These are phyloP conservation scores for Ricinus communis DNA, from an alignment of 345 rosid species.

Conservation along the genomic window DNA sequence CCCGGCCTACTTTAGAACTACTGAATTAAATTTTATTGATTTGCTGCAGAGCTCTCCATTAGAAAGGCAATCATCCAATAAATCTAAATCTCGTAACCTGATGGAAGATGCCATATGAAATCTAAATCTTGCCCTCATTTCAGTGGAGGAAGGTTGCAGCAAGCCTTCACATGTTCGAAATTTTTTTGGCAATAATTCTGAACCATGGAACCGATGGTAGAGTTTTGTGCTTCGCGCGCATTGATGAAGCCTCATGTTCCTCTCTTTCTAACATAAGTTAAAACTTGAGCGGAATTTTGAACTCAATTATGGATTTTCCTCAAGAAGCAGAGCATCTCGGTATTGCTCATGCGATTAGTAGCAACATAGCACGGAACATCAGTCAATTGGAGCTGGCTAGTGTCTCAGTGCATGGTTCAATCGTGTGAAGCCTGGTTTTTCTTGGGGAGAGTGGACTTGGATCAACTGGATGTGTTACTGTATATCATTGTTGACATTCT, in stretches of 20 bases:
- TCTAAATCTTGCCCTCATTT: conserved; percentile 55
- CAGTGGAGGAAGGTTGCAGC: conserved; percentile 64
- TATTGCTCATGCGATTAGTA: too few relatives aligned
- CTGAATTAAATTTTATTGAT: background rate
- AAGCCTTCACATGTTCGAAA: conserved; percentile 40
- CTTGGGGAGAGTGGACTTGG: too few relatives aligned
- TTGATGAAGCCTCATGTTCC: too few relatives aligned
- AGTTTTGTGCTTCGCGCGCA: background rate
- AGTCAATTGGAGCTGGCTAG: background rate
- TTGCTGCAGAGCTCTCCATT: conserved; percentile 32
- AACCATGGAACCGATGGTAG: conserved; percentile 74
- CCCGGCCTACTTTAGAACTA: too few relatives aligned
- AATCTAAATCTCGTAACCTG: conserved; percentile 25
- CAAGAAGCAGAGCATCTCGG: too few relatives aligned
- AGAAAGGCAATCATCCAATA: conserved; percentile 21
- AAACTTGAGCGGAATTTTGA: too few relatives aligned
- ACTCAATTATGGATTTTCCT: too few relatives aligned
- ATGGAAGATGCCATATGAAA: conserved; percentile 58
- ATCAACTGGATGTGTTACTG: too few relatives aligned
- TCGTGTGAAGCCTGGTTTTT: too few relatives aligned
- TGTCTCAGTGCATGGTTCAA: too few relatives aligned
- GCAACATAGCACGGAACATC: background rate
- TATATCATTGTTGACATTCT: too few relatives aligned
- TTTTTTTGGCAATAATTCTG: conserved; percentile 53
- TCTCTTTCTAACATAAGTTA: too few relatives aligned